Conservation (phyloP, 257 asterid species). For the Nicotiana sylvestris region DNA sequence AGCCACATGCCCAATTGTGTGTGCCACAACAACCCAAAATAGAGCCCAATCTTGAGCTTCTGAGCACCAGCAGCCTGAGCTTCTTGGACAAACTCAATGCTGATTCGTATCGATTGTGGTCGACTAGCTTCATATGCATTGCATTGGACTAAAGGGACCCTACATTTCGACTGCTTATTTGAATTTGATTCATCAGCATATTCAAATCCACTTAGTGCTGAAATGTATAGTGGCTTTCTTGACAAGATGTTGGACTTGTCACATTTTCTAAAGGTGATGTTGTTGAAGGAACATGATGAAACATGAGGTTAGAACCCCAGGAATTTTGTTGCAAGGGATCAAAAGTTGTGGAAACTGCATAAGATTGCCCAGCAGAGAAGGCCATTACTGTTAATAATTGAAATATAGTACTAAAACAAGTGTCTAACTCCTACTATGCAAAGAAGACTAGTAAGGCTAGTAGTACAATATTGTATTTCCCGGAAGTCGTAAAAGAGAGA, state of each 20-base stretch:
- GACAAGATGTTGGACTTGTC: neutral
- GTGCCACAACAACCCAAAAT: constrained; percentile 74
- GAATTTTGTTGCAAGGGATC: constrained; percentile 16
- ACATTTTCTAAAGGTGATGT: constrained; percentile 13
- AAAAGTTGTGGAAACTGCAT: constrained; percentile 19
- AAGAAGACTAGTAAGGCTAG: neutral
- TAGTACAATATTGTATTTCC: neutral
- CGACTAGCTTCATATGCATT: no score
- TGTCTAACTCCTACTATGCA: neutral
- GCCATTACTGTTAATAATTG: constrained; percentile 31
- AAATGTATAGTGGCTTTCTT: constrained; percentile 51
- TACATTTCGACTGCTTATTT: no score
- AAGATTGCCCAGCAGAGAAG: constrained; percentile 33
- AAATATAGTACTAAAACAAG: neutral
- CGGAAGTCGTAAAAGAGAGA: no score
- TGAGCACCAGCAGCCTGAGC: no score
- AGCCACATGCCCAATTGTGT: constrained; percentile 91
- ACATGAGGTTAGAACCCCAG: constrained; percentile 19
- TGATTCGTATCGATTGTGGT: no score
- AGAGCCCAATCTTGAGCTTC: no score
- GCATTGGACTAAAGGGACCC: no score
- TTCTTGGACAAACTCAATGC: no score
- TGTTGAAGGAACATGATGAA: constrained; percentile 14
- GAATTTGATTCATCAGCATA: constrained; percentile 17
- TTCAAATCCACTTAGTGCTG: constrained; percentile 43